A percentile compares a stretch with the other conserved stretches of the same genome.
These are phyloP conservation scores for Jamesozyma piceae DNA, from an alignment of 805 yeast genomes.

Conservation along the genomic window DNA sequence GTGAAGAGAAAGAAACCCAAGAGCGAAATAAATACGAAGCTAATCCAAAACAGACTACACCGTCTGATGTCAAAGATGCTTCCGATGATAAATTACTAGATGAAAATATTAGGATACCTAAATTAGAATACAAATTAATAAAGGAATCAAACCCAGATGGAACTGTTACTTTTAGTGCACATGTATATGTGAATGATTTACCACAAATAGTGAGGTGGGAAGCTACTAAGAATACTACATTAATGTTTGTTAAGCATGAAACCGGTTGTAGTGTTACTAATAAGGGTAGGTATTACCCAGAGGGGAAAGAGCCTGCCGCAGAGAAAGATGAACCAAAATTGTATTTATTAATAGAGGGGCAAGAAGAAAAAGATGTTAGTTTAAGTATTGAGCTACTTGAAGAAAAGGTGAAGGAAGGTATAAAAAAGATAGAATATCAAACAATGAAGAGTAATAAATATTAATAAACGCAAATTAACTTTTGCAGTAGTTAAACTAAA, in stretches of 20 bases:
- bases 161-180: constrained; percentile 48
- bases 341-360: constrained; percentile 70
- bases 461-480: too few species aligned
- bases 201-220: constrained; percentile 77
- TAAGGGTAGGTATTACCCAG: constrained; percentile 68
- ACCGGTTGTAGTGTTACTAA: constrained; percentile 72
- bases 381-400: constrained; percentile 52
- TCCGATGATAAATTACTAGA: constrained; percentile 5
- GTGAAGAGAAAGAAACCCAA: constrained; percentile 18
- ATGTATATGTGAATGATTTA: constrained; percentile 70
- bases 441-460: constrained; percentile 42
- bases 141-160: constrained; percentile 51
- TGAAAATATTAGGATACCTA: constrained; percentile 20
- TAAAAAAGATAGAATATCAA: constrained; percentile 40
- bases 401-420: constrained; percentile 46
- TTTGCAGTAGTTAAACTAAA: too few species aligned
- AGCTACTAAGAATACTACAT: constrained; percentile 57
- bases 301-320: constrained; percentile 44
- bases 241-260: constrained; percentile 55
- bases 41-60: constrained; percentile 5
- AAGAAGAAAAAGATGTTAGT: constrained; percentile 46
- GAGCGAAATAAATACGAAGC: constrained; percentile 4
- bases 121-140: constrained; percentile 42
- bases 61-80: constrained; percentile 2
- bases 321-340: constrained; percentile 62